Percentiles rank a stretch among this genome's conserved stretches.
Conservation (phyloP, 2,329 filamentous ascomycete species). For the Botrytis elliptica region DNA sequence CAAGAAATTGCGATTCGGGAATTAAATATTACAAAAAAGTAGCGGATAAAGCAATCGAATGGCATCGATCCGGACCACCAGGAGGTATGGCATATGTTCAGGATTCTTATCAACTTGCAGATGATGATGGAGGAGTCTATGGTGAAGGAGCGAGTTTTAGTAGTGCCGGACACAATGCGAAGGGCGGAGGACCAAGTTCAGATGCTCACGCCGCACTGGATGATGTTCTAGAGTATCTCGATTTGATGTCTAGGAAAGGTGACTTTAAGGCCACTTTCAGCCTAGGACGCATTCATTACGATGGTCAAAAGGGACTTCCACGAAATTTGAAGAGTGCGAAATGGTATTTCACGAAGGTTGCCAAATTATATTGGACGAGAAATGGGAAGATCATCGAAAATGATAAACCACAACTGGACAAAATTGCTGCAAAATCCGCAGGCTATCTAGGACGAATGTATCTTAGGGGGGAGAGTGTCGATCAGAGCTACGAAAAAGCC, state of each 20-base stretch:
- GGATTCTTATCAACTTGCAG: conserved; percentile 82
- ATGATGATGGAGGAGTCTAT: conserved; percentile 89
- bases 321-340: conserved; percentile 63
- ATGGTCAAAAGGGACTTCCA: conserved; percentile 61
- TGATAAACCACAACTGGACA: conserved; percentile 59
- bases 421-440: conserved; percentile 65
- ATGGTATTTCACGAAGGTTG: conserved; percentile 65
- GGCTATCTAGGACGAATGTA: conserved; percentile 73
- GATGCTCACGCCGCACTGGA: conserved; percentile 84
- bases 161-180: conserved; percentile 81
- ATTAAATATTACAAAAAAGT: conserved; percentile 89
- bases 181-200: conserved; percentile 69
- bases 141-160: conserved; percentile 90
- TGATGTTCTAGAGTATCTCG: conserved; percentile 88
- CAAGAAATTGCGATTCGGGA: conserved; percentile 81
- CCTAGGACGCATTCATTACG: conserved; percentile 67
- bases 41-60: conserved; percentile 87
- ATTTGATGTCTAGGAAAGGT: conserved; percentile 72
- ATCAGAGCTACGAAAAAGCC: conserved; percentile 64
- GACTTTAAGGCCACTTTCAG: conserved; percentile 69
- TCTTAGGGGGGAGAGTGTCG: conserved; percentile 67
- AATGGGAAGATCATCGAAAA: conserved; percentile 58
- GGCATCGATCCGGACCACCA: conserved; percentile 85
- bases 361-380: conserved; percentile 65
- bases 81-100: conserved; percentile 76